phyloP scores from a whole-genome alignment of 352 stramenopile genomes.

The Phytophthora pinifolia region DNA sequence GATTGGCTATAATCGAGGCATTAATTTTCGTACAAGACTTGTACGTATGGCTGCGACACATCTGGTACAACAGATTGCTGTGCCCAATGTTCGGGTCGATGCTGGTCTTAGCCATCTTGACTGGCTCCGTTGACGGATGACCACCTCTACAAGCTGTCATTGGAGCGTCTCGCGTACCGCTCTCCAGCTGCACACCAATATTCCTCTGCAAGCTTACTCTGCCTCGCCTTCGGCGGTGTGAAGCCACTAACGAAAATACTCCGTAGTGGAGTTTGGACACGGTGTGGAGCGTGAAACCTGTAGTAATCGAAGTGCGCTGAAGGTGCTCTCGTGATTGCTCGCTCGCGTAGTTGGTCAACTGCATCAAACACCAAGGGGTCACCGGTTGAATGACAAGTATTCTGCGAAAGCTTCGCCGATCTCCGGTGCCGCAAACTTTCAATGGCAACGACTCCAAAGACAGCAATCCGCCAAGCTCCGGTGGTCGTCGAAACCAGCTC shows the following conservation, averaged over 20 bases:
- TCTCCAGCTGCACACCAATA: constrained; percentile 13
- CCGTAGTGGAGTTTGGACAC: constrained; percentile 13
- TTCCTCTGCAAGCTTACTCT: no score
- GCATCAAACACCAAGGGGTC: background rate
- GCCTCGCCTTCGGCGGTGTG: background rate
- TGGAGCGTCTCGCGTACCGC: constrained; percentile 3
- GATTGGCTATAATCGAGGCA: background rate
- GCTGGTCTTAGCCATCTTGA: no score
- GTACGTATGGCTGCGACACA: no score
- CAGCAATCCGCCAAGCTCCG: constrained; percentile 3
- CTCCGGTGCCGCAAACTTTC: constrained; percentile 5
- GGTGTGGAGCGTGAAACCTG: background rate
- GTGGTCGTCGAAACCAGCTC: constrained; percentile 11
- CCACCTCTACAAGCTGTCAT: no score
- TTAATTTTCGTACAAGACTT: background rate
- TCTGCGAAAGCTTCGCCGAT: constrained; percentile 23
- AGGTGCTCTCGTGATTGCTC: background rate
- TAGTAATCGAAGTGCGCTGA: background rate
- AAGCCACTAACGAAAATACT: constrained; percentile 26
- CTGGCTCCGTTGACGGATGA: no score
- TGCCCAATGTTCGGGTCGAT: no score
- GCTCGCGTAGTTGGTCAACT: background rate
- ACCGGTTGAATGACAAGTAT: constrained; percentile 27
- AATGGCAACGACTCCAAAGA: constrained; percentile 2
- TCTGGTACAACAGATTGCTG: no score